Evolutionary conservation across 176 grass and related monocot genomes (phyloP).

Genomic region (Guadua angustifolia): DNA sequence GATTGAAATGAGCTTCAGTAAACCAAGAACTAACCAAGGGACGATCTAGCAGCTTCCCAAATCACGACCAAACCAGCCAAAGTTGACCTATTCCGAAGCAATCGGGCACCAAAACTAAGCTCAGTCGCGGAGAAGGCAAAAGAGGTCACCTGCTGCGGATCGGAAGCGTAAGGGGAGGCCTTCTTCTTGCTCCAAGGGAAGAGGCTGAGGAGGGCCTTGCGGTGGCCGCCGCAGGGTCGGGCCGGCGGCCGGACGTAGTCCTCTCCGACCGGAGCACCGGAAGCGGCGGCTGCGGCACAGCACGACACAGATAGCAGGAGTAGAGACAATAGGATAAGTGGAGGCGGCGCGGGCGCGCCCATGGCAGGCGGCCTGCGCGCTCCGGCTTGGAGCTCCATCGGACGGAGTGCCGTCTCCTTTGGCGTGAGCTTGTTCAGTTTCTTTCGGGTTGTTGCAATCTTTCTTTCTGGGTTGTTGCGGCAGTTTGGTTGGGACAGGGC

Average conservation of each 20-base stretch:
- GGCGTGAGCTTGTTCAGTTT: neutral
- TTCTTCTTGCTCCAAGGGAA: conserved; percentile 53
- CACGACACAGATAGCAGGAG: conserved; percentile 21
- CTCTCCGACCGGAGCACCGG: conserved; percentile 51
- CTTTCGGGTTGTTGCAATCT: no score
- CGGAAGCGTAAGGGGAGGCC: conserved; percentile 41
- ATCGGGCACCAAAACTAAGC: neutral
- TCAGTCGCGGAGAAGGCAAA: neutral
- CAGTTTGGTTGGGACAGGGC: no score
- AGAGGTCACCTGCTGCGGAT: conserved; percentile 61
- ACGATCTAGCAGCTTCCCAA: neutral
- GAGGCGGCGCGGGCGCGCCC: neutral
- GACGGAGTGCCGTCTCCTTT: neutral
- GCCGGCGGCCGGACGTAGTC: conserved; percentile 61
- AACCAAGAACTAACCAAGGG: conserved; percentile 4
- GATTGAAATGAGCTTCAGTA: neutral
- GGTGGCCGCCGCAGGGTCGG: conserved; percentile 7
- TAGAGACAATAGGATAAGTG: conserved; percentile 11
- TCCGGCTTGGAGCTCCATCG: conserved; percentile 23
- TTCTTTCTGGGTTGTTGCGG: no score
- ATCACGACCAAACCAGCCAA: neutral
- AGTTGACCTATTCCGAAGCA: neutral
- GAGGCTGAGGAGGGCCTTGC: conserved; percentile 58
- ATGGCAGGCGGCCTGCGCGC: conserved; percentile 6
- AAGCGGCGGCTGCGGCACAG: neutral